Conservation (phyloP, 331 rosid genomes). For the Malus hybrid region DNA sequence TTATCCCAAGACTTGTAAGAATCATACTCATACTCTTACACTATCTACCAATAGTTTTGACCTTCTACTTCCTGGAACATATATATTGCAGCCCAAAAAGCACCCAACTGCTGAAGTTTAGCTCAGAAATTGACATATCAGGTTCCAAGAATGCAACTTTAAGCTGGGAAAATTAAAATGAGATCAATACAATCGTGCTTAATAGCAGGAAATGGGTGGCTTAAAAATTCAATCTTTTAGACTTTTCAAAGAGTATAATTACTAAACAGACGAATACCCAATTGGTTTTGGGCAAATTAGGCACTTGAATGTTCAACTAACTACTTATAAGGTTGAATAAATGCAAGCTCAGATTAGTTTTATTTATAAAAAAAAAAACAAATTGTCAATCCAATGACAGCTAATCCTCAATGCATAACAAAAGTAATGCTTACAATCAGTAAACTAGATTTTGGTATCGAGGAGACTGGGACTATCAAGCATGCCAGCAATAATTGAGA, state of each 20-base stretch:
- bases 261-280: constrained; percentile 12
- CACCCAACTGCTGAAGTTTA: neutral
- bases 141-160: neutral
- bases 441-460: too few relatives aligned
- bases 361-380: too few relatives aligned
- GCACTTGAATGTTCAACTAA: too few relatives aligned
- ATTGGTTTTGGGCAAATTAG: neutral
- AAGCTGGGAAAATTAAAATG: neutral
- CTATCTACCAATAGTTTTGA: neutral
- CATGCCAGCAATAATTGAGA: too few relatives aligned
- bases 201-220: neutral
- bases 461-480: too few relatives aligned
- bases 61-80: neutral
- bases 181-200: neutral
- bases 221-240: neutral
- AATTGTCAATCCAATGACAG: too few relatives aligned
- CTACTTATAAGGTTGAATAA: too few relatives aligned
- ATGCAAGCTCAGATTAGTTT: too few relatives aligned
- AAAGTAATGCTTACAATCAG: too few relatives aligned
- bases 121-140: neutral
- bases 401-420: too few relatives aligned
- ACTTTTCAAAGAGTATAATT: neutral
- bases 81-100: neutral
- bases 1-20: too few relatives aligned
- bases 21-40: too few relatives aligned